phyloP scores from a whole-genome alignment of 495 filamentous ascomycete genomes.

The Penicillium herquei region DNA sequence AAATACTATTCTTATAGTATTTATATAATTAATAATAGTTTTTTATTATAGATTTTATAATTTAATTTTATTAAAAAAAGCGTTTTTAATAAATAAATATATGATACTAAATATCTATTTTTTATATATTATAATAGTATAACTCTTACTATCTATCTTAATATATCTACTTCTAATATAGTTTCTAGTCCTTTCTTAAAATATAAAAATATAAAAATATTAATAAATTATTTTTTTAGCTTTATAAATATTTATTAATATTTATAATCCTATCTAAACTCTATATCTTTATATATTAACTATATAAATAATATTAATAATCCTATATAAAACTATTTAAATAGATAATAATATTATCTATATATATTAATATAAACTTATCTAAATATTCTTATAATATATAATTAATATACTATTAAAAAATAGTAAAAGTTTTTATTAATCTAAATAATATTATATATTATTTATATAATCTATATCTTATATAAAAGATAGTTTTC shows the following conservation, averaged over 20 bases:
- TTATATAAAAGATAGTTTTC: not conserved
- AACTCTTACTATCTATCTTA: not conserved
- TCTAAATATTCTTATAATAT: not conserved
- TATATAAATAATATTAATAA: conserved; percentile 8
- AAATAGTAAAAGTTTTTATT: not conserved
- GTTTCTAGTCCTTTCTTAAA: not conserved
- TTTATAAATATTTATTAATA: not conserved
- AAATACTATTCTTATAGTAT: not conserved
- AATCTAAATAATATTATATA: not conserved
- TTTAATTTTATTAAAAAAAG: not conserved
- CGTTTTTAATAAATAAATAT: not conserved
- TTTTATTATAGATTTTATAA: not conserved
- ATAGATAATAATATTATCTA: conserved; percentile 1
- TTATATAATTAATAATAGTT: not conserved
- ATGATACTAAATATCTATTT: not conserved
- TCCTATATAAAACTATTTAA: not conserved
- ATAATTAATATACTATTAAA: not conserved
- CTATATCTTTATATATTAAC: too few species aligned
- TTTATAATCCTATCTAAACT: conserved; percentile 5
- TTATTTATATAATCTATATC: too few species aligned
- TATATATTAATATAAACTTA: not conserved
- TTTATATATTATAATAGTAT: not conserved
- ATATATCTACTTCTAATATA: not conserved
- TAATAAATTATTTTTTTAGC: conserved; percentile 11
- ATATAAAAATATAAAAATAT: conserved; percentile 2